Base-by-base conservation (phyloP, 164 flowering plant species). In the Sextonia rubra region DNA sequence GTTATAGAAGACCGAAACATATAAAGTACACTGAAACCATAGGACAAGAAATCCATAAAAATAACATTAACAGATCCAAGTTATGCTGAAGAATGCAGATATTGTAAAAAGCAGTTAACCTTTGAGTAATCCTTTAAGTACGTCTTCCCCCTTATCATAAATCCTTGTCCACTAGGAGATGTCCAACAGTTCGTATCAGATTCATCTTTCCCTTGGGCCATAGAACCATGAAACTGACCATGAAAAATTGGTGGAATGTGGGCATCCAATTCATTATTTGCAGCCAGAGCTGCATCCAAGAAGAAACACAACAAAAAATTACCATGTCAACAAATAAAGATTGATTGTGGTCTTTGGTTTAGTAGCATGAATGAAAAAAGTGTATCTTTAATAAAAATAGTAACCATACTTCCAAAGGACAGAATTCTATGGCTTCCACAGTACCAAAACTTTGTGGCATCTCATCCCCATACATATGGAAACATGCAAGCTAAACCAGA, bases 71-170 rank as follows among this genome's bases (percentile, higher is more conserved):
- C 15, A 15, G 20, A 49, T 64, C 69, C n/a, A 32, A 20, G 5
- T 37, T 5, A 37, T 9, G 14, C 3, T 44, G 26, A 70, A 48
- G 48, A 70, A 60, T 20, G 37, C 22, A 22, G 55, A 64, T 60
- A 67, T 9, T 27, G 47, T 23, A 58, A 24, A 68, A n/a, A 66
- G 61, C 5, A 70, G n/a, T 47, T 70, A 60, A 91, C 99, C 97
- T 95, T 95, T 6, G 84, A 70, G 76, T 75, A 82, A 71, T 95
- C 99, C 75, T 85, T 87, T 68, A 95, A 77, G 80, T 93, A 95
- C 66, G 88, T 89, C 81, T 90, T 91, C 67, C 98, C 98, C 73
- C 99, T 83, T 26, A 95, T 87, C 94, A 82, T 89, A 83, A 93
- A 95, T 71, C 90, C 93, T 17, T 75, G 67, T 2, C 99, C 97